phyloP scores from a whole-genome alignment of 1,139 yeast genomes.

The Candida sp. region DNA sequence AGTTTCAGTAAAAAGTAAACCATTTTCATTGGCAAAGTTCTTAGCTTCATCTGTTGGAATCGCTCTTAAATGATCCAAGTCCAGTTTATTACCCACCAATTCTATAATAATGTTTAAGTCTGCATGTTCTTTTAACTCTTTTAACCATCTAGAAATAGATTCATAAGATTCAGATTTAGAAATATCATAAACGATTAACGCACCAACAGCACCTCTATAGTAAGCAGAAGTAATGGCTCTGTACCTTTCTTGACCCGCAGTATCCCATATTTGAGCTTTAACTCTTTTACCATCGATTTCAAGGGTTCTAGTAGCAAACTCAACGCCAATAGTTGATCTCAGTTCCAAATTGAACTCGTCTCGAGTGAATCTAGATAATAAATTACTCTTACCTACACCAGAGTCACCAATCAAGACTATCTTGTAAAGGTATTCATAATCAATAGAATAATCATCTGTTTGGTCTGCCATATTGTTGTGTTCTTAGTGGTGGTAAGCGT shows the following conservation, averaged over 20 bases:
- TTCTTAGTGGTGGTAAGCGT: too few species aligned
- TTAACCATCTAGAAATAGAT: slow-evolving; percentile 92
- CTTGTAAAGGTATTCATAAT: slow-evolving; percentile 93
- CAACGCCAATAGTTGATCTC: slow-evolving; percentile 95
- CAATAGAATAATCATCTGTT: slow-evolving; percentile 79
- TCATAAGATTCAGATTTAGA: slow-evolving; percentile 92
- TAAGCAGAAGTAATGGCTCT: slow-evolving; percentile 97
- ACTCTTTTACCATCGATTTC: slow-evolving; percentile 94
- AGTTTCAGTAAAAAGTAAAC: slow-evolving; percentile 92
- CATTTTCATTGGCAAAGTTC: slow-evolving; percentile 92
- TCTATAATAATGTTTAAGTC: slow-evolving; percentile 97
- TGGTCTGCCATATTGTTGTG: slow-evolving; percentile 34
- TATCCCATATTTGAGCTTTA: slow-evolving; percentile 99
- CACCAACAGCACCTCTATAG: slow-evolving; percentile 98
- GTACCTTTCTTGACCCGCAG: slow-evolving; percentile 98
- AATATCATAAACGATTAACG: slow-evolving; percentile 92
- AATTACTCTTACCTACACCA: slow-evolving; percentile 95
- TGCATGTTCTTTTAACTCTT: slow-evolving; percentile 94
- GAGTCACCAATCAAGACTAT: slow-evolving; percentile 97
- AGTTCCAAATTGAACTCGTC: slow-evolving; percentile 95
- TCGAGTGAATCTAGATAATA: slow-evolving; percentile 89
- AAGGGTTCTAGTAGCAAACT: slow-evolving; percentile 94
- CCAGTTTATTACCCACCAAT: slow-evolving; percentile 84
- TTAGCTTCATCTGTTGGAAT: slow-evolving; percentile 98
- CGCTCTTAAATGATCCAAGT: slow-evolving; percentile 92